These are phyloP conservation scores for Wilhelminamyces savonicus DNA, from an alignment of 805 yeast species.

Conservation along the genomic window DNA sequence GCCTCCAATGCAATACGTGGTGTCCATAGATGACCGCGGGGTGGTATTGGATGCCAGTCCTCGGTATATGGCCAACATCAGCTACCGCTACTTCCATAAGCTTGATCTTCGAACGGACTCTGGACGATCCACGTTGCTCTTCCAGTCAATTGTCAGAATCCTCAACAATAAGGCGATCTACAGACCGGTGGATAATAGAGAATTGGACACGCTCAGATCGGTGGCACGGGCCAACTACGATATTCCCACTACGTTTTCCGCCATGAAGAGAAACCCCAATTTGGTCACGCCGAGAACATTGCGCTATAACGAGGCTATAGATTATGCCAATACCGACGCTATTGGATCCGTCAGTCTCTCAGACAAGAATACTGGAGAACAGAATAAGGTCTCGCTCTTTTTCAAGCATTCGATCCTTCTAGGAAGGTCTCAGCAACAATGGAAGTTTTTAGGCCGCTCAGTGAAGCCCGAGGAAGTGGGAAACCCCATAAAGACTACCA, in stretches of 20 bases:
- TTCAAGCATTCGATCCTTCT: constrained; percentile 13
- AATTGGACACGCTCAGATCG: constrained; percentile 13
- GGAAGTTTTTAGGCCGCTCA: constrained; percentile 30
- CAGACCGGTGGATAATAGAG: constrained; percentile 5
- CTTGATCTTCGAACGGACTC: constrained; percentile 22
- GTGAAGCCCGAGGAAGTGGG: constrained; percentile 11
- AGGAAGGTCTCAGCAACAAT: constrained; percentile 27
- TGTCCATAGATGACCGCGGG: constrained; percentile 12
- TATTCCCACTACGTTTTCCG: constrained; percentile 17
- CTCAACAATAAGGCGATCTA: constrained; percentile 8
- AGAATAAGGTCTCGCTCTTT: constrained; percentile 11
- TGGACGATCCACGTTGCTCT: constrained; percentile 18
- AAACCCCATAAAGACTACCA: constrained; percentile 13
- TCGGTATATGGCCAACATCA: constrained; percentile 24
- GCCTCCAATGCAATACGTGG: constrained; percentile 23
- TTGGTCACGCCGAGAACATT: constrained; percentile 15
- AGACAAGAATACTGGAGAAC: no score
- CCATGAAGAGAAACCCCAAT: constrained; percentile 23
- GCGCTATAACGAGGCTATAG: constrained; percentile 21
- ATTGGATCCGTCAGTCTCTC: constrained; percentile 7
- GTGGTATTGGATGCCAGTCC: constrained; percentile 21
- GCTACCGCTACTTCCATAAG: constrained; percentile 21
- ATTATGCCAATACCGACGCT: constrained; percentile 4
- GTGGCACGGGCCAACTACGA: constrained; percentile 17
- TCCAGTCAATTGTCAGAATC: constrained; percentile 17